Evolutionary conservation across 805 yeast genomes (phyloP).

Genomic region (Lachancea nothofagi): DNA sequence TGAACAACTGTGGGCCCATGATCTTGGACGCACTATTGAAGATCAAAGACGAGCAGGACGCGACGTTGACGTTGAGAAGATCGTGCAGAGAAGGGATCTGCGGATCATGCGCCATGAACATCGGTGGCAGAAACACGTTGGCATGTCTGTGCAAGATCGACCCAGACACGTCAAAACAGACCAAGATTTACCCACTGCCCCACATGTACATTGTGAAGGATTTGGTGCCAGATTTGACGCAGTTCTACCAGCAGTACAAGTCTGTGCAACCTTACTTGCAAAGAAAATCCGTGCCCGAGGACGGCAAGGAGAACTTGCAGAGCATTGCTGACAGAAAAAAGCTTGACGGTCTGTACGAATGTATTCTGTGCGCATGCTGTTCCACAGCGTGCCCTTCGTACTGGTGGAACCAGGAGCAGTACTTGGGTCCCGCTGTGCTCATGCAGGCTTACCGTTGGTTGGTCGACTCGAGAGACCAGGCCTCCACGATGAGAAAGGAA

Average conservation of each 20-base stretch:
- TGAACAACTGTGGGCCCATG: constrained; percentile 96
- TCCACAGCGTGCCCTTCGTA: constrained; percentile 98
- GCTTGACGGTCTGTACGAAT: constrained; percentile 94
- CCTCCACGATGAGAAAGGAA: constrained; percentile 70
- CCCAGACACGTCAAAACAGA: constrained; percentile 62
- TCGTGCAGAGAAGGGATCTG: constrained; percentile 99
- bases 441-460: constrained; percentile 99
- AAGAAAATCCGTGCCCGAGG: constrained; percentile 67
- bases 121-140: constrained; percentile 93
- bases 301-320: constrained; percentile 91
- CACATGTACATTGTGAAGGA: constrained; percentile 98
- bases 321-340: constrained; percentile 89
- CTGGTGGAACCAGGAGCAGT: constrained; percentile 99
- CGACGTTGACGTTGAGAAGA: constrained; percentile 93
- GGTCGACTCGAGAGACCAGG: constrained; percentile 94
- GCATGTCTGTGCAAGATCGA: constrained; percentile 96
- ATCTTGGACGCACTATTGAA: constrained; percentile 89
- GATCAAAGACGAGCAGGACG: constrained; percentile 94
- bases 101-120: constrained; percentile 99
- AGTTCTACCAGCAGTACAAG: constrained; percentile 96
- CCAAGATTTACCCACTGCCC: constrained; percentile 93
- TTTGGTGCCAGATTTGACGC: constrained; percentile 95
- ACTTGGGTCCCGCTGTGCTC: constrained; percentile 96
- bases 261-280: constrained; percentile 96
- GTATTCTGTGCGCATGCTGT: constrained; percentile 98